Conservation (phyloP, 257 asterid species). For the Apocynum venetum region DNA sequence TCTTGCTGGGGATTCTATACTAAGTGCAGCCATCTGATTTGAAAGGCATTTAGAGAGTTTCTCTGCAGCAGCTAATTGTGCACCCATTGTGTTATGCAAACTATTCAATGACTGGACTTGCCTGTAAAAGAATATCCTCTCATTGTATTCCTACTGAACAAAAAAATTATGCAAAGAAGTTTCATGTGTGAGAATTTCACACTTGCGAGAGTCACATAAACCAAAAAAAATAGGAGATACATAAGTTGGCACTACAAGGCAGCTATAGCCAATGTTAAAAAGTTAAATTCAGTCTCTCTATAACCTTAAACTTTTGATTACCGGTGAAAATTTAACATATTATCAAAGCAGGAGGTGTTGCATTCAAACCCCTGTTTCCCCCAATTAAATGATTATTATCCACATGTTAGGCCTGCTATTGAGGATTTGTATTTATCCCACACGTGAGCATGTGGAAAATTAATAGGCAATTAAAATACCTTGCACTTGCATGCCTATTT, state of each 20-base stretch:
- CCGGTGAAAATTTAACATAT: no score
- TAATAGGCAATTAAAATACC: conserved; percentile 39
- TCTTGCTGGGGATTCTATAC: conserved; percentile 52
- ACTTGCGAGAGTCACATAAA: neutral
- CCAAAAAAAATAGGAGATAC: neutral
- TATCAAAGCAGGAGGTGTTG: no score
- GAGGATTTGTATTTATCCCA: no score
- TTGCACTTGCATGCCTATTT: conserved; percentile 52
- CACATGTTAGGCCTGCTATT: no score
- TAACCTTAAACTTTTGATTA: no score
- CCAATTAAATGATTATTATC: no score
- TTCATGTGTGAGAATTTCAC: neutral
- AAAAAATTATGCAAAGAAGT: neutral
- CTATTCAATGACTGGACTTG: conserved; percentile 61
- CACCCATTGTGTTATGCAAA: conserved; percentile 56
- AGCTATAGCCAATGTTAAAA: no score
- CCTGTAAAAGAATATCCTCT: conserved; percentile 43
- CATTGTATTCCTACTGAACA: neutral
- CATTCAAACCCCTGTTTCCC: no score
- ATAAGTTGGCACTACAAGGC: neutral
- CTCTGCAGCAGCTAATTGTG: conserved; percentile 87
- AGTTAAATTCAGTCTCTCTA: no score
- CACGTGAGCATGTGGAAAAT: no score
- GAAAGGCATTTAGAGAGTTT: conserved; percentile 77
- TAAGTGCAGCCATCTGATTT: conserved; percentile 76